Percentiles rank a stretch among this genome's conserved stretches.
Conservation (phyloP, 495 filamentous ascomycete species). For the Aspergillus egyptiacus region DNA sequence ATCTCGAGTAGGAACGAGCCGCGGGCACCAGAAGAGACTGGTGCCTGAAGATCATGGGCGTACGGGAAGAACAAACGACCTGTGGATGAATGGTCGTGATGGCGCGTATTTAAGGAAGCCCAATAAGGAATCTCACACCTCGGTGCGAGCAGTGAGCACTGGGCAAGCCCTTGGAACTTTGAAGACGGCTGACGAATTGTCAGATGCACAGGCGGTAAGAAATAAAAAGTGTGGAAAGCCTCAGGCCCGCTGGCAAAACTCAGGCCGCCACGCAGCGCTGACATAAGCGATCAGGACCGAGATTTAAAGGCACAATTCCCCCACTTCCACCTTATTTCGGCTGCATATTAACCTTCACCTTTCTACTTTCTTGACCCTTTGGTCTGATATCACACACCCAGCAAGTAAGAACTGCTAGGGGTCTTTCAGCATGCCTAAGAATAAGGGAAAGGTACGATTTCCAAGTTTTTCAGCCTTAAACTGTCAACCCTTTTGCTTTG, state of each 20-base stretch:
- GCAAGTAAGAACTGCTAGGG: constrained; percentile 22
- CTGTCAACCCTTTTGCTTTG: constrained; percentile 24
- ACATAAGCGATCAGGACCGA: constrained; percentile 12
- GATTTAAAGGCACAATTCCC: constrained; percentile 15
- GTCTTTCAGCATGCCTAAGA: constrained; percentile 78
- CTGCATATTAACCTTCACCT: constrained; percentile 12
- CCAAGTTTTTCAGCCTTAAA: constrained; percentile 19
- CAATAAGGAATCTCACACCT: no score
- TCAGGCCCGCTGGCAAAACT: constrained; percentile 19
- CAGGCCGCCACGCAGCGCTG: constrained; percentile 21
- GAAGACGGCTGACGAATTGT: no score
- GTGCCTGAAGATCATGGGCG: no score
- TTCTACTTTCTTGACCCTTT: constrained; percentile 2
- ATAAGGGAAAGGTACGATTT: constrained; percentile 89
- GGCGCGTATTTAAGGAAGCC: no score
- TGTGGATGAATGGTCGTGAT: no score
- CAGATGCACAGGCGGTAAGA: constrained; percentile 18
- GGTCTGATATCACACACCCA: constrained; percentile 15
- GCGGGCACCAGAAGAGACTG: not conserved
- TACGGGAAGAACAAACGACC: no score
- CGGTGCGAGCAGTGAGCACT: no score
- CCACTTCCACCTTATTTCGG: constrained; percentile 16
- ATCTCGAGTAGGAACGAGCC: constrained; percentile 1
- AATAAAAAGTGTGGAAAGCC: constrained; percentile 5
- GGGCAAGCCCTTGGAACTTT: no score